Percentiles rank a stretch among this genome's conserved stretches.
Conservation (phyloP, 768 basidiomycete genomes). For the Mycena indigotica region DNA sequence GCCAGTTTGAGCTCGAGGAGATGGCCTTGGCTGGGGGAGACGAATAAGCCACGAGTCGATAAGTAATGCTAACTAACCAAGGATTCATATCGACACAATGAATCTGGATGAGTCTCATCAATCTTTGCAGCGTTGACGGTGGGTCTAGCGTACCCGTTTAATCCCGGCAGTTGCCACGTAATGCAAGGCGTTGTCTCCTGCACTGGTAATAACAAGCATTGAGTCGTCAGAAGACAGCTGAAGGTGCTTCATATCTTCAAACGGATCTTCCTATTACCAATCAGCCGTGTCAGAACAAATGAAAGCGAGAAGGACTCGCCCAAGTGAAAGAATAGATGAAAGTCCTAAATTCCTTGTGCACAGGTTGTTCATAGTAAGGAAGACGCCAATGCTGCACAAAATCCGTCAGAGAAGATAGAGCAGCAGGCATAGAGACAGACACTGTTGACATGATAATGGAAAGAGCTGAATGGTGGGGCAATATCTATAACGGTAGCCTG, state of each 20-base stretch:
- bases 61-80: background rate
- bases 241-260: conserved; percentile 68
- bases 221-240: conserved; percentile 61
- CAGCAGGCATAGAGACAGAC: conserved; percentile 29
- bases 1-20: conserved; percentile 80
- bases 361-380: conserved; percentile 68
- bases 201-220: conserved; percentile 74
- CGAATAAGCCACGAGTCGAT: background rate
- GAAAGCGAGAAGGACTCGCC: too few relatives aligned
- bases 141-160: conserved; percentile 41
- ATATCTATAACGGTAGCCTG: conserved; percentile 45
- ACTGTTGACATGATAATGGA: conserved; percentile 60
- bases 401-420: conserved; percentile 1
- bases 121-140: background rate
- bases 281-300: background rate
- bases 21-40: conserved; percentile 60
- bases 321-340: conserved; percentile 69
- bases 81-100: conserved; percentile 71
- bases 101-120: conserved; percentile 37
- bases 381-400: conserved; percentile 59
- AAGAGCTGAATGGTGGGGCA: conserved; percentile 57
- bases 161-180: conserved; percentile 71
- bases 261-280: conserved; percentile 63
- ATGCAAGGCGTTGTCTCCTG: conserved; percentile 79
- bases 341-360: conserved; percentile 67